These are phyloP conservation scores for Boletus subcaerulescens DNA, from an alignment of 768 basidiomycete species.

Conservation along the genomic window DNA sequence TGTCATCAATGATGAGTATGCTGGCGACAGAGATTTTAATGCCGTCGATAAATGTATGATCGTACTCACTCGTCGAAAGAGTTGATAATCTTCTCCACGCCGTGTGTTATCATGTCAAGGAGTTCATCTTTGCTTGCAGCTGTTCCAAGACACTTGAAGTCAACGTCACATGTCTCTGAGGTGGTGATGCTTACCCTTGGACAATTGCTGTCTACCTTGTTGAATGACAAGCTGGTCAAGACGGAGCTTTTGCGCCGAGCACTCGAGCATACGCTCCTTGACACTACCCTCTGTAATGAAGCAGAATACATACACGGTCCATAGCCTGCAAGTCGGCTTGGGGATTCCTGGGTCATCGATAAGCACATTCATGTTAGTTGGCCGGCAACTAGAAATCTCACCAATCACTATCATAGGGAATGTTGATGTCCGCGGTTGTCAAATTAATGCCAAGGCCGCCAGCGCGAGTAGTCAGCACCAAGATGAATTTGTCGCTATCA, in stretches of 20 bases:
- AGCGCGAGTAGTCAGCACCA: no score
- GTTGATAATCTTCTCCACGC: constrained; percentile 95
- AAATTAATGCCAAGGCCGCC: no score
- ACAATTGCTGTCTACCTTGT: constrained; percentile 80
- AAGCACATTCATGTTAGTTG: no score
- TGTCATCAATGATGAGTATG: constrained; percentile 79
- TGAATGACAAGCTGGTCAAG: constrained; percentile 97
- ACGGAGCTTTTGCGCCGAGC: constrained; percentile 90
- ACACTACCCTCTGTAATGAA: constrained; percentile 87
- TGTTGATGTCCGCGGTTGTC: no score
- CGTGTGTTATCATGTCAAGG: constrained; percentile 96
- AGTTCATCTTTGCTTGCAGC: constrained; percentile 95
- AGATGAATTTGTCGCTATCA: no score
- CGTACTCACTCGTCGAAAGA: constrained; percentile 61
- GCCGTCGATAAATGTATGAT: background rate
- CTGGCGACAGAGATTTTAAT: constrained; percentile 36
- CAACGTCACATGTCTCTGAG: background rate
- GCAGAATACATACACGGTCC: constrained; percentile 87
- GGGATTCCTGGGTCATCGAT: no score
- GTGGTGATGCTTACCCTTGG: constrained; percentile 55
- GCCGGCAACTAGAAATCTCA: no score
- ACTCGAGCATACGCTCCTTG: constrained; percentile 88
- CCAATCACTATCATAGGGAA: no score
- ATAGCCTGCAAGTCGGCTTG: no score
- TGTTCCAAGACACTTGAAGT: constrained; percentile 22